phyloP scores from a whole-genome alignment of 2,329 filamentous ascomycete genomes.

The Eutypa lata region DNA sequence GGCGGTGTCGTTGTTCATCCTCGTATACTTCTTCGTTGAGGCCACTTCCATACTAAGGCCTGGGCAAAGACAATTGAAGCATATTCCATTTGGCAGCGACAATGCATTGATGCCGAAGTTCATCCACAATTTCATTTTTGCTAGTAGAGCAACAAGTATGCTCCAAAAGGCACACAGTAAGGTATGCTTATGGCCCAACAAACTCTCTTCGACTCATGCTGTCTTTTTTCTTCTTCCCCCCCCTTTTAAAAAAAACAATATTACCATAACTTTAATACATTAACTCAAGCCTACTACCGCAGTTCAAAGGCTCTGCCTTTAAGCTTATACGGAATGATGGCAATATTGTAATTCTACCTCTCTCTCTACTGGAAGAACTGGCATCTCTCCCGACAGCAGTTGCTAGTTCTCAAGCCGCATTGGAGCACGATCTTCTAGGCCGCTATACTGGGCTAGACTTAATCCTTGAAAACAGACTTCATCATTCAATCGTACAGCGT shows the following conservation, averaged over 20 bases:
- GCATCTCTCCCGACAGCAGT: background rate
- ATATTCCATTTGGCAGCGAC: no score
- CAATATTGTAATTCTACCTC: background rate
- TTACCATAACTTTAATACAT: background rate
- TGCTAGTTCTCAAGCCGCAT: background rate
- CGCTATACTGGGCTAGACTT: constrained; percentile 1
- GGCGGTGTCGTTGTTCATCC: no score
- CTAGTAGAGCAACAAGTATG: background rate
- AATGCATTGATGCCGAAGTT: background rate
- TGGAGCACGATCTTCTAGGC: constrained; percentile 2
- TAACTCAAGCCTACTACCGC: background rate
- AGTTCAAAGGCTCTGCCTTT: background rate
- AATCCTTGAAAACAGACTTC: constrained; percentile 5
- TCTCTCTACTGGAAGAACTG: background rate
- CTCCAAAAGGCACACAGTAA: background rate
- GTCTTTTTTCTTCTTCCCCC: no score
- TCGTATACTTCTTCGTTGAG: no score
- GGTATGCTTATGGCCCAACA: background rate
- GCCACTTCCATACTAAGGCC: no score
- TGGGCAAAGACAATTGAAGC: no score
- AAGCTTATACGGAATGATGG: background rate
- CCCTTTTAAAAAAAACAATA: no score
- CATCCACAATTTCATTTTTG: background rate
- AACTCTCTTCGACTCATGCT: no score
- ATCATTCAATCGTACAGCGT: constrained; percentile 5